Conservation (phyloP, 495 filamentous ascomycete genomes). For the Geopyxis carbonaria region DNA sequence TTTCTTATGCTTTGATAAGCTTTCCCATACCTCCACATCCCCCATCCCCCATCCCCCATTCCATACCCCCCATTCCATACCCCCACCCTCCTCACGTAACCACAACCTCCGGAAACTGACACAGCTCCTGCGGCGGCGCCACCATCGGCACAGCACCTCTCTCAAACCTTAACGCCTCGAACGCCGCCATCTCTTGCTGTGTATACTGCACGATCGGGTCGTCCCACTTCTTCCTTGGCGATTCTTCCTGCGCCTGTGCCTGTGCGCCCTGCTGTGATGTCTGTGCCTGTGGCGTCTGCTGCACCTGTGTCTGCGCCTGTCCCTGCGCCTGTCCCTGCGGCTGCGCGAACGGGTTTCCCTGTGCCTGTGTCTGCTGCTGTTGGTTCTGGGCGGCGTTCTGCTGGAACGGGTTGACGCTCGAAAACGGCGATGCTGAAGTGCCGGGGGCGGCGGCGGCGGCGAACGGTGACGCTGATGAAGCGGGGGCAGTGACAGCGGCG, state of each 20-base stretch:
- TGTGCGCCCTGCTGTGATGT: conserved; percentile 8
- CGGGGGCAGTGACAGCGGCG: not conserved
- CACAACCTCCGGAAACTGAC: too few species aligned
- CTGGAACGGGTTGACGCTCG: not conserved
- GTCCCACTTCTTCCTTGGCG: conserved; percentile 22
- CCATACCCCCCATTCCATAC: too few species aligned
- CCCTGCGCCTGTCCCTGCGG: not conserved
- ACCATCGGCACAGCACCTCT: conserved; percentile 21
- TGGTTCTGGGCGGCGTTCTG: too few species aligned
- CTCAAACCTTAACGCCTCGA: conserved; percentile 13
- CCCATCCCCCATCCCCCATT: too few species aligned
- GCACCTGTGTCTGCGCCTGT: conserved; percentile 5
- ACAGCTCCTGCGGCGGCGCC: conserved; percentile 23
- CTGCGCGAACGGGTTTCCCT: conserved; percentile 1
- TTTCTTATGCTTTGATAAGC: too few species aligned
- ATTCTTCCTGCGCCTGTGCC: conserved; percentile 10
- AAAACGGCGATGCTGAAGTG: not conserved
- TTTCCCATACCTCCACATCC: too few species aligned
- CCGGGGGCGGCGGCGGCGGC: conserved; percentile 2
- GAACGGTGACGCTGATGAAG: not conserved
- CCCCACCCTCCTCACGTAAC: too few species aligned
- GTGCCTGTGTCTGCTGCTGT: not conserved
- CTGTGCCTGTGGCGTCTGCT: conserved; percentile 8
- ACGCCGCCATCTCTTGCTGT: conserved; percentile 12
- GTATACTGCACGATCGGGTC: conserved; percentile 21